Conservation (phyloP, 2,329 filamentous ascomycete genomes). For the Chrysoporthe cubensis region DNA sequence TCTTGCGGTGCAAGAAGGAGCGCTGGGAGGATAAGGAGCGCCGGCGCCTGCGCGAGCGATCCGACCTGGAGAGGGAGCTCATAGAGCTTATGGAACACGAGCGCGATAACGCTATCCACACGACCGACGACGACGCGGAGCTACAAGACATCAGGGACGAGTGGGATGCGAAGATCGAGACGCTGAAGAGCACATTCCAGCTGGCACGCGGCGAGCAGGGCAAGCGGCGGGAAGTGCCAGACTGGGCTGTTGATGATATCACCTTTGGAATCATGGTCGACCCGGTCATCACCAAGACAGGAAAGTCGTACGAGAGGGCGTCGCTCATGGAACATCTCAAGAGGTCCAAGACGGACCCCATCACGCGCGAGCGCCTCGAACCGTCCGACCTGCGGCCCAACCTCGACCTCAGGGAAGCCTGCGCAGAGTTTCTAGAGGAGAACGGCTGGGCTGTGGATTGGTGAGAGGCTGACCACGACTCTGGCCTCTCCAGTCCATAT, state of each 20-base stretch:
- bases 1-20: slow-evolving; percentile 81
- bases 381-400: slow-evolving; percentile 78
- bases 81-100: slow-evolving; percentile 55
- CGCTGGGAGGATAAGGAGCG: slow-evolving; percentile 80
- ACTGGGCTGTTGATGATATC: slow-evolving; percentile 78
- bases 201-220: slow-evolving; percentile 49
- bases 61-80: slow-evolving; percentile 64
- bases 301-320: slow-evolving; percentile 86
- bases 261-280: slow-evolving; percentile 76
- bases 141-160: slow-evolving; percentile 52
- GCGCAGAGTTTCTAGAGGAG: slow-evolving; percentile 79
- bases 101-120: slow-evolving; percentile 46
- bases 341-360: slow-evolving; percentile 74
- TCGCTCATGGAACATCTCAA: slow-evolving; percentile 86
- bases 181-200: slow-evolving; percentile 56
- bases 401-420: slow-evolving; percentile 77
- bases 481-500: slow-evolving; percentile 2
- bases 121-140: slow-evolving; percentile 51
- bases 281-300: slow-evolving; percentile 77
- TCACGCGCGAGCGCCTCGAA: slow-evolving; percentile 76
- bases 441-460: slow-evolving; percentile 96
- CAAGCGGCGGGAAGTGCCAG: slow-evolving; percentile 65
- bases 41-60: slow-evolving; percentile 57
- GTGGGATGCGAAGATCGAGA: slow-evolving; percentile 49
- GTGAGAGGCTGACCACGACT: slow-evolving; percentile 48